Evolutionary conservation across 164 flowering plant species (phyloP).

Genomic region (Vitis vinifera): ASM3070453v1 NC_081817.1:3779501-3780000

Average conservation of each 20-base stretch:
- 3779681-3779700: too few species aligned
- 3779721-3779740: neutral
- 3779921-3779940: conserved; percentile 9
- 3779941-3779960: conserved; percentile 36
- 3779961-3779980: conserved; percentile 56
- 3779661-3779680: too few species aligned
- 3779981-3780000: conserved; percentile 70
- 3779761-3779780: conserved; percentile 7
- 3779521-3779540: too few species aligned
- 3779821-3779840: conserved; percentile 8
- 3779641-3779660: too few species aligned
- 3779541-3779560: too few species aligned
- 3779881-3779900: neutral
- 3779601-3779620: too few species aligned
- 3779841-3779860: neutral
- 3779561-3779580: too few species aligned
- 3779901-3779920: neutral
- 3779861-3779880: neutral
- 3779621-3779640: too few species aligned
- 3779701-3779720: too few species aligned
- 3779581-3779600: too few species aligned
- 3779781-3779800: conserved; percentile 20
- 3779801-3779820: conserved; percentile 14
- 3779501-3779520: too few species aligned
- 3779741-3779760: conserved; percentile 1